Base-by-base conservation (phyloP, 441 rosid genomes). In the Pelargonium australe region DNA sequence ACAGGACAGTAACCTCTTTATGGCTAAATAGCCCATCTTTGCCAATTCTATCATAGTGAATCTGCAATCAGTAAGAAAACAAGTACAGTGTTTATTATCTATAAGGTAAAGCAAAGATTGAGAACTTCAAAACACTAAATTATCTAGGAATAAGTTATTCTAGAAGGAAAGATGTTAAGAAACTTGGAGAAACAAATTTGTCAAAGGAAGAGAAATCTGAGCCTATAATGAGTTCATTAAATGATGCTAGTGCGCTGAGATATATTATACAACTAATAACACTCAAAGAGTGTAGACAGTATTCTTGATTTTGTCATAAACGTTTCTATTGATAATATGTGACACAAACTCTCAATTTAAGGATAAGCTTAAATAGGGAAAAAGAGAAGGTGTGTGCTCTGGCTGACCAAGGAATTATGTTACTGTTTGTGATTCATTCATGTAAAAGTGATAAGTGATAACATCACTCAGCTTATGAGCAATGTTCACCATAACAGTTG, bases 21-120 rank as follows among this genome's bases (percentile, higher is more conserved):
- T 86, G 93, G 82, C 88, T 87, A 78, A 85, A 92, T 49, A 85
- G 81, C 53, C 99, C 99, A 76, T 95, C 98, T 45, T 83, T 70
- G 60, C 92, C 91, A 80, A 85, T 82, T 85, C 97, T 87, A 70
- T 95, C 97, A 80, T 95, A 95, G 79, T 95, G 97, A 80, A 95
- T 89, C 99, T 95, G 87, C 73, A 77, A 71, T 75, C 45, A 37
- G 64, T 78, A 69, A 13, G 12, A 61, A 25, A 28, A 13, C 41
- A 25, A 20, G n/a, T 23, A 28, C 11, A 2, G 28, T 61, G 64
- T 11, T 9, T 41, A n/a, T 23, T 25, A 6, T 11, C n/a, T 25
- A 13, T 11, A 61, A 9, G 16, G 28, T 61, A 25, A 11, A 25
- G 13, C 41, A 13, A 37, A 37, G 41, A 3, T 37, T 37, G 41